Evolutionary conservation across 2,329 filamentous ascomycete genomes (phyloP).

Genomic region (Tolypocladium ophioglossoides): DNA sequence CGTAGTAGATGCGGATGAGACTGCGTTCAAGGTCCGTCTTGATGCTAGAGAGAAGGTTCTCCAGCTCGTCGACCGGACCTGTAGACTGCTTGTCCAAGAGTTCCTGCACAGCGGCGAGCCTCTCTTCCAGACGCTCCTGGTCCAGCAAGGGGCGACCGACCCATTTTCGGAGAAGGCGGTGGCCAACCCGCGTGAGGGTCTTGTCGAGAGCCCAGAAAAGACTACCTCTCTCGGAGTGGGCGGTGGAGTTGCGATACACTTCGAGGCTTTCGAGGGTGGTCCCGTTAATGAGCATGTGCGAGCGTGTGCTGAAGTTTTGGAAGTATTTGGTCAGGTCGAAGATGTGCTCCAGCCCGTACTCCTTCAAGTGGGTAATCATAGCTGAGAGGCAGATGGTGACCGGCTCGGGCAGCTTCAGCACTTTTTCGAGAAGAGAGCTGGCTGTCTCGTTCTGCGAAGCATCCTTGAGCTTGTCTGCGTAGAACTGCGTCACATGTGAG

Average conservation of each 20-base stretch:
- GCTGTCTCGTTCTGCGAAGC: slow-evolving; percentile 44
- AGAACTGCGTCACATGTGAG: slow-evolving; percentile 86
- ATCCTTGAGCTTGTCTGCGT: slow-evolving; percentile 71
- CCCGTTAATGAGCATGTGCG: slow-evolving; percentile 92
- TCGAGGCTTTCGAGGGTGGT: slow-evolving; percentile 91
- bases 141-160: slow-evolving; percentile 83
- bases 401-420: slow-evolving; percentile 72
- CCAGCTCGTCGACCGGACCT: slow-evolving; percentile 61
- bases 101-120: slow-evolving; percentile 79
- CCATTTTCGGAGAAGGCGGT: slow-evolving; percentile 85
- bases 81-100: slow-evolving; percentile 60
- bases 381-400: slow-evolving; percentile 89
- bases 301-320: slow-evolving; percentile 83
- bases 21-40: slow-evolving; percentile 84
- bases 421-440: slow-evolving; percentile 67
- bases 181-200: slow-evolving; percentile 81
- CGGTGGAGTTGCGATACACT: slow-evolving; percentile 90
- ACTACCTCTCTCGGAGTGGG: slow-evolving; percentile 74
- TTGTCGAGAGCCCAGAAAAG: slow-evolving; percentile 94
- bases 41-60: slow-evolving; percentile 57
- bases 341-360: slow-evolving; percentile 90
- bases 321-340: slow-evolving; percentile 97
- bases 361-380: slow-evolving; percentile 88
- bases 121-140: slow-evolving; percentile 60
- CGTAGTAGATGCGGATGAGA: slow-evolving; percentile 92